Percentiles rank a stretch among this genome's conserved stretches.
phyloP scores from a whole-genome alignment of 2,329 filamentous ascomycete genomes.

The Ilyonectria sp. region DNA sequence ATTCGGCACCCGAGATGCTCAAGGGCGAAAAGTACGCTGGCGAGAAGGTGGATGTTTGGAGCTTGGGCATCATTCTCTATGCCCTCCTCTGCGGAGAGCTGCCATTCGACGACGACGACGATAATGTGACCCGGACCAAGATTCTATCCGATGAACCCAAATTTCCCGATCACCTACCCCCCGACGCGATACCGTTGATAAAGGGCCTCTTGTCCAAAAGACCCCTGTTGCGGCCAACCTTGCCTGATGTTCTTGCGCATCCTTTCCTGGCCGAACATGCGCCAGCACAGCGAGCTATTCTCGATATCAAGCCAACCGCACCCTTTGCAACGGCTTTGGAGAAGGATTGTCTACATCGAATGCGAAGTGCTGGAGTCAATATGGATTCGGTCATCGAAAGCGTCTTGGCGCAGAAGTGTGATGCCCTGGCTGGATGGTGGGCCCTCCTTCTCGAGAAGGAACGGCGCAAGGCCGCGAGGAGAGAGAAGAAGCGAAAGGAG shows the following conservation, averaged over 20 bases:
- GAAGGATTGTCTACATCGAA: constrained; percentile 91
- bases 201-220: constrained; percentile 90
- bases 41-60: constrained; percentile 98
- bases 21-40: constrained; percentile 98
- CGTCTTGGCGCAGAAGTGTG: constrained; percentile 90
- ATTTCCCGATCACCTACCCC: constrained; percentile 85
- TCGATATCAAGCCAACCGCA: constrained; percentile 84
- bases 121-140: constrained; percentile 85
- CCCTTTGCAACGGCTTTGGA: constrained; percentile 90
- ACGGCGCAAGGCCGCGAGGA: constrained; percentile 84
- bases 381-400: constrained; percentile 96
- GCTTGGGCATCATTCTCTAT: constrained; percentile 87
- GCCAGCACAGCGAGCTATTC: constrained; percentile 88
- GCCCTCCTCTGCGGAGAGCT: constrained; percentile 87
- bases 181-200: constrained; percentile 83
- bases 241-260: constrained; percentile 89
- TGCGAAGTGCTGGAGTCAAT: constrained; percentile 94
- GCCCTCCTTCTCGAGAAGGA: constrained; percentile 95
- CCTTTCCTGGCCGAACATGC: constrained; percentile 91
- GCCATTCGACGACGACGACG: constrained; percentile 96
- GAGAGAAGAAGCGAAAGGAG: constrained; percentile 88
- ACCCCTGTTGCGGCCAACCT: constrained; percentile 83
- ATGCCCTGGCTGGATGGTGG: constrained; percentile 96
- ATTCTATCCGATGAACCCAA: constrained; percentile 90
- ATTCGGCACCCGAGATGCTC: constrained; percentile 98